These are phyloP conservation scores for Glycyrrhiza uralensis DNA, from an alignment of 306 rosid species.

Conservation along the genomic window DNA sequence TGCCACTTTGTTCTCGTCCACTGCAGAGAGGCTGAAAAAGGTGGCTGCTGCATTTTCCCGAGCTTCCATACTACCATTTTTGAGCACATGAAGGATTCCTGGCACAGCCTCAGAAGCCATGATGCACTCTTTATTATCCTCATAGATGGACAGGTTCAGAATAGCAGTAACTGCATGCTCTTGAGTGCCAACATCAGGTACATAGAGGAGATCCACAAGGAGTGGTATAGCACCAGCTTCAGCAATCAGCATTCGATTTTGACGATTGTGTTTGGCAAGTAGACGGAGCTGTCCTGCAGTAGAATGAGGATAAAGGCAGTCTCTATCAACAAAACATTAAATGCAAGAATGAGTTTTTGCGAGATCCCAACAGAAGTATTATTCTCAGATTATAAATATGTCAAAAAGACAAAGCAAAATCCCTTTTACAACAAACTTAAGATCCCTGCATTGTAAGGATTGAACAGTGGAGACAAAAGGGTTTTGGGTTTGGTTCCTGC, in stretches of 20 bases:
- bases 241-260: slow-evolving; percentile 71
- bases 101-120: slow-evolving; percentile 64
- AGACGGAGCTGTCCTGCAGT: slow-evolving; percentile 58
- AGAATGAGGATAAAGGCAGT: neutral
- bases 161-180: slow-evolving; percentile 91
- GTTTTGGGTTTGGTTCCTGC: neutral
- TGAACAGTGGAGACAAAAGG: neutral
- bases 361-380: neutral
- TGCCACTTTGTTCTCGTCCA: slow-evolving; percentile 54
- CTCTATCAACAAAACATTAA: neutral
- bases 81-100: slow-evolving; percentile 73
- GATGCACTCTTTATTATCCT: slow-evolving; percentile 62
- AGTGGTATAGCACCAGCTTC: slow-evolving; percentile 88
- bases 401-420: neutral
- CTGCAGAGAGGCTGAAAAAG: slow-evolving; percentile 74
- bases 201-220: slow-evolving; percentile 66
- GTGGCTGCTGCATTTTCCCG: slow-evolving; percentile 96
- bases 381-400: neutral
- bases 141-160: slow-evolving; percentile 74
- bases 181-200: slow-evolving; percentile 58
- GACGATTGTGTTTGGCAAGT: slow-evolving; percentile 70
- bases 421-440: neutral
- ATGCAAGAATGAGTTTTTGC: neutral
- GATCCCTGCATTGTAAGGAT: slow-evolving; percentile 2
- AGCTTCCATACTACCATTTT: slow-evolving; percentile 80